phyloP scores from a whole-genome alignment of 73 alveolate species.

The Breviolum minutum region DNA sequence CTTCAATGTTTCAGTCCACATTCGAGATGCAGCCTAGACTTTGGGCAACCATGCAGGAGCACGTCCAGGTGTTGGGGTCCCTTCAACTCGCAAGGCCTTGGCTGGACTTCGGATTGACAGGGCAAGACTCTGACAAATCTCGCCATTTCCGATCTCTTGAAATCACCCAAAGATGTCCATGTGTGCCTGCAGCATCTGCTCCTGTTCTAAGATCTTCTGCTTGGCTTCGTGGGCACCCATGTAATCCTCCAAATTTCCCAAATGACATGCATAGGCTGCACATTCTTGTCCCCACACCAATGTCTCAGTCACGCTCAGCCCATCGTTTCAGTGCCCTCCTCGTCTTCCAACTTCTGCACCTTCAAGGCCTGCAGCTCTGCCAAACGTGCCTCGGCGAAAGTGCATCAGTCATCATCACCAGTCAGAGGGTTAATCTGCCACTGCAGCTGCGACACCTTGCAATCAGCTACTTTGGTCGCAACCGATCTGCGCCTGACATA shows the following conservation, averaged over 20 bases:
- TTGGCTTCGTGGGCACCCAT: constrained; percentile 93
- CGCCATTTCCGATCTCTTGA: no score
- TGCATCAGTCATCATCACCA: background rate
- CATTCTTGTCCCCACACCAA: background rate
- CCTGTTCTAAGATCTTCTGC: constrained; percentile 76
- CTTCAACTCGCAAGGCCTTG: constrained; percentile 38
- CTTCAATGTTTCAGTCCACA: no score
- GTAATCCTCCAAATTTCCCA: constrained; percentile 30
- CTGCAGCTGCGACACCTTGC: constrained; percentile 58
- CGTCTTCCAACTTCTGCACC: constrained; percentile 71
- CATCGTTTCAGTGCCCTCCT: background rate
- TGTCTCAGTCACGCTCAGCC: background rate
- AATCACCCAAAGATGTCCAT: background rate
- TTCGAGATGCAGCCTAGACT: no score
- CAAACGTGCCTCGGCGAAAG: constrained; percentile 21
- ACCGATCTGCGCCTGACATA: constrained; percentile 59
- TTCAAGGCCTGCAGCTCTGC: constrained; percentile 75
- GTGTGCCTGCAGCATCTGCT: constrained; percentile 48
- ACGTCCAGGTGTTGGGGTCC: constrained; percentile 7
- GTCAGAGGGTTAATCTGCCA: background rate
- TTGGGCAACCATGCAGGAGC: background rate
- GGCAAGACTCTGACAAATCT: no score
- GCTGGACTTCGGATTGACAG: no score
- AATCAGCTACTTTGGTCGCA: constrained; percentile 71
- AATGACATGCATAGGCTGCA: background rate